Base-by-base conservation (phyloP, 768 basidiomycete genomes). In the Leucogyrophana mollusca region DNA sequence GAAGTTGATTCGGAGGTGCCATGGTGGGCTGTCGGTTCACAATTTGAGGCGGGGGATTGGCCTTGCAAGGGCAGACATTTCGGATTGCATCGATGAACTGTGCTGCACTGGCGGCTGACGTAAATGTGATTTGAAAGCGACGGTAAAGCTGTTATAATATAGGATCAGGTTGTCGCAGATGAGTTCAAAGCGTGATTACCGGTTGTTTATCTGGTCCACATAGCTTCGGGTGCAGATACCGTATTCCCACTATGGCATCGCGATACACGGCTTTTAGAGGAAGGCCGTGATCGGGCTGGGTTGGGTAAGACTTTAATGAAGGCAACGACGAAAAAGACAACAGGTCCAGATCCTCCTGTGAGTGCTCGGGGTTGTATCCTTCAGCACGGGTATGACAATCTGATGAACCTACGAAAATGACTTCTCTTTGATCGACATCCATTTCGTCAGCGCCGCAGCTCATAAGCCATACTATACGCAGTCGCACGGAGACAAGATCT, bases 251-350 rank as follows among this genome's bases (percentile, higher is more conserved):
- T 0, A 83, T 71, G 4, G 76, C 71, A 45, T 85, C 87, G 18
- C 85, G 81, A 59, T 87, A 87, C 9, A 90, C 86, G 7, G 86
- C 88, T 62, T 89, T 90, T 34, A 91, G 65, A n/a, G 89, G 87
- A 23, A 85, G 71, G 18, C 78, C 77, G 53, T 85, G 82, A 10
- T 69, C 66, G 36, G 55, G 68, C 49, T 59, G 67, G 56, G 51
- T 62, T 44, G 50, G 46, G 20, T 61, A 56, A 11, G 64, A 41
- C 30, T 56, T 60, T 23, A 57, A 50, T 14, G 67, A 56, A 18
- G 65, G 57, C 42, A 77, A 56, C 11, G 71, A 70, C 3, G 87
- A 86, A 60, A 87, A 86, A 2, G 80, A 73, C 20, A 90, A 65
- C 17, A 91, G 66, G 53, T 91, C 88, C 32, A 91, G 51, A 58